Evolutionary conservation across 306 rosid genomes (phyloP).

Genomic region (Prosopis cineraria): DNA sequence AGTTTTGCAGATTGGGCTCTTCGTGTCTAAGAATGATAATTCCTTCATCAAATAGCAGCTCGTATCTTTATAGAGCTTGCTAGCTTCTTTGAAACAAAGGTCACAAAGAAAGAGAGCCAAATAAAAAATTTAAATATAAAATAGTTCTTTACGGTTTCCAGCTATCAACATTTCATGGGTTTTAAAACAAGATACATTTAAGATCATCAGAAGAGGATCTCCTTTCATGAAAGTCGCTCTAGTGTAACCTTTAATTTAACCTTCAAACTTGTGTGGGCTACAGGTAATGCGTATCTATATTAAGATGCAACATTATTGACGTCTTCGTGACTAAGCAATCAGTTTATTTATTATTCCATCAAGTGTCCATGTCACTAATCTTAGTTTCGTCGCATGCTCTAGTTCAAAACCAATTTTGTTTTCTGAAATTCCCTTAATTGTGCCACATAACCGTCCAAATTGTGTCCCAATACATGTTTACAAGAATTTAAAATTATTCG

Average conservation of each 20-base stretch:
- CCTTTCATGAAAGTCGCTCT: slow-evolving; percentile 24
- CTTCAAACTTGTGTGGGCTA: slow-evolving; percentile 39
- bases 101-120: not conserved
- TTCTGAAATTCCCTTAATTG: slow-evolving; percentile 9
- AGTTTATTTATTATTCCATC: not conserved
- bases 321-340: slow-evolving; percentile 20
- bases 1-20: not conserved
- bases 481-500: slow-evolving; percentile 34
- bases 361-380: not conserved
- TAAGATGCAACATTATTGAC: slow-evolving; percentile 43
- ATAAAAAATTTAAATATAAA: not conserved
- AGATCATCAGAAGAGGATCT: slow-evolving; percentile 18
- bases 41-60: not conserved
- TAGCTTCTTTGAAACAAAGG: not conserved
- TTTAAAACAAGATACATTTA: slow-evolving; percentile 31
- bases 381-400: slow-evolving; percentile 1
- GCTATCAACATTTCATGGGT: not conserved
- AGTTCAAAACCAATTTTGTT: slow-evolving; percentile 33
- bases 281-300: slow-evolving; percentile 41
- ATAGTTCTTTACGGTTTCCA: slow-evolving; percentile 17
- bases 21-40: not conserved
- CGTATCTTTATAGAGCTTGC: not conserved
- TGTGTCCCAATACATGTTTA: slow-evolving; percentile 22
- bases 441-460: slow-evolving; percentile 56
- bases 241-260: not conserved